Evolutionary conservation across 257 asterid species (phyloP), one percentile per base, ranked within the genome.

Genomic region (Oldenlandia corymbosa): DNA sequence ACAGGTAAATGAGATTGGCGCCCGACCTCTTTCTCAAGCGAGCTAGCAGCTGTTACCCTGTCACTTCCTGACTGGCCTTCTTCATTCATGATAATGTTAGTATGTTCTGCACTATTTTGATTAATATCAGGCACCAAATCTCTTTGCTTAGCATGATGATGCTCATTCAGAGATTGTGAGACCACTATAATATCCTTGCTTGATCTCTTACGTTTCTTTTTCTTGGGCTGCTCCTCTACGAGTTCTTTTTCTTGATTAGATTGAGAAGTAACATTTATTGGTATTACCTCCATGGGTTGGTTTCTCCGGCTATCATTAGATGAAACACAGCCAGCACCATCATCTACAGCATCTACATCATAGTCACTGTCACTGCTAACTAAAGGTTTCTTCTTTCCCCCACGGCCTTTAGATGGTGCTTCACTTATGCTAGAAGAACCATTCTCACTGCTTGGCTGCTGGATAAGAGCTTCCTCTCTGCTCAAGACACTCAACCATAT

Each of bases 401-500:
- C 73, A 37, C 76, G 81, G 21, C 71, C 58, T 70, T 70, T 77
- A 6, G 80, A 76, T 51, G 83, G 88, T 28, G 83, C 72, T 68
- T 86, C 91, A 58, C 85, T 80, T 20, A 86, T 53, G 66, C 88
- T 63, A 58, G 97, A 86, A 0, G 94, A 84, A 57, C 90, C 95
- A 67, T 83, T 79, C 46, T 89, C 96, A 62, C 90, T 83, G 84
- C 81, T 74, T 1, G 79, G 85, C 62, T 76, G 89, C 60, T 46
- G 81, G 72, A 77, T 69, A 16, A 75, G 52, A 17, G 88, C 76
- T 78, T 86, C 97, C 81, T 89, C 97, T 74, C 78, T 66, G 76
- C 79, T 80, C 76, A 89, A 68, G 60, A 87, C 94, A 30, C 84
- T 80, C 69, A 86, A 75, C 97, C 97, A 89, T 51, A 84, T 86